Percentiles rank a stretch among this genome's conserved stretches.
Evolutionary conservation across 352 stramenopile genomes (phyloP).

Genomic region (Phytophthora hybrid): DNA sequence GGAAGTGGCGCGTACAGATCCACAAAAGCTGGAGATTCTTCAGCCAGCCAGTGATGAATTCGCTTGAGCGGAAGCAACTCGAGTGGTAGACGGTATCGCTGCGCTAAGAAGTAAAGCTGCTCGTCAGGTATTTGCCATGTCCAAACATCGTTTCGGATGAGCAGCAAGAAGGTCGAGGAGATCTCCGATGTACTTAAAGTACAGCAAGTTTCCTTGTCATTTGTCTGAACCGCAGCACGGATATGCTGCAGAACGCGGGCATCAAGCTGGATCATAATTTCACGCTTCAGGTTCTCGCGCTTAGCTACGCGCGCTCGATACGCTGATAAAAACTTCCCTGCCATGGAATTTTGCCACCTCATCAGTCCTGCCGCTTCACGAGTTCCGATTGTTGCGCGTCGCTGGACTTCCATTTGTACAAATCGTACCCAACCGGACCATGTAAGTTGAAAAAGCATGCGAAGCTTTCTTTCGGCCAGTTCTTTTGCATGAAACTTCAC

Average conservation of each 20-base stretch:
- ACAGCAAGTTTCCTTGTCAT: neutral
- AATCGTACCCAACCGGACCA: slow-evolving; percentile 10
- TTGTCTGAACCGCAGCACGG: slow-evolving; percentile 8
- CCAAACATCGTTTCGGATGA: slow-evolving; percentile 38
- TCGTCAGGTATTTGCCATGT: slow-evolving; percentile 41
- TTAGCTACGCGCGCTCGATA: slow-evolving; percentile 16
- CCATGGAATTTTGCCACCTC: slow-evolving; percentile 19
- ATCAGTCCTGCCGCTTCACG: slow-evolving; percentile 12
- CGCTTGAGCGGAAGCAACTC: slow-evolving; percentile 38
- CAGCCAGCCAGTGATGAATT: slow-evolving; percentile 41
- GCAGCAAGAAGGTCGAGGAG: slow-evolving; percentile 23
- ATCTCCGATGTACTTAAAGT: slow-evolving; percentile 1
- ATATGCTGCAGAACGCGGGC: slow-evolving; percentile 23
- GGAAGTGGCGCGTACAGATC: slow-evolving; percentile 48
- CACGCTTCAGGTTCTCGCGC: neutral
- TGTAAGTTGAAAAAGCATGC: slow-evolving; percentile 3
- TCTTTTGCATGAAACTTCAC: slow-evolving; percentile 20
- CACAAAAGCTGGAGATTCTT: slow-evolving; percentile 23
- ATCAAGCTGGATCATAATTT: slow-evolving; percentile 19
- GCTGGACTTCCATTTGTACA: slow-evolving; percentile 10
- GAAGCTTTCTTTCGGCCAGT: slow-evolving; percentile 11
- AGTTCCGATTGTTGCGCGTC: slow-evolving; percentile 13
- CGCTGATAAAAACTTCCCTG: slow-evolving; percentile 7
- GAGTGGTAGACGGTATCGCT: slow-evolving; percentile 37
- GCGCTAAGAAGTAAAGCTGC: slow-evolving; percentile 40